Conservation (phyloP, 352 stramenopile genomes). For the Pythium plurisporium region DNA sequence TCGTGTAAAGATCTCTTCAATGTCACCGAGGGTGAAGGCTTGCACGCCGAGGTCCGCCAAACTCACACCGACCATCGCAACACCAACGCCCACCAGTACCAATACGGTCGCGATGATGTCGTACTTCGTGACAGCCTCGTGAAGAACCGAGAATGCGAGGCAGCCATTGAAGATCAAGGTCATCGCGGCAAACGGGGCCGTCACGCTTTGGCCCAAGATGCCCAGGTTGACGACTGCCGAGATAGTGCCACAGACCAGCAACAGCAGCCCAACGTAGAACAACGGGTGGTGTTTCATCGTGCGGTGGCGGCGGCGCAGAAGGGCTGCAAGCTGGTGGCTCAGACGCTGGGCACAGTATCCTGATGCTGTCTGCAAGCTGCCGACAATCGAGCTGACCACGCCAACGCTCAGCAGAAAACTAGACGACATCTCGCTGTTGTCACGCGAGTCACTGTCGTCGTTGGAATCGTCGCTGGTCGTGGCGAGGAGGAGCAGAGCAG, state of each 20-base stretch:
- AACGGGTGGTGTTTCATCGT: constrained; percentile 17
- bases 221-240: constrained; percentile 34
- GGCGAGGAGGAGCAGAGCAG: constrained; percentile 16
- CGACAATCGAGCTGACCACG: constrained; percentile 30
- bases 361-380: constrained; percentile 32
- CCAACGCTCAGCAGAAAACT: constrained; percentile 24
- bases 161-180: constrained; percentile 37
- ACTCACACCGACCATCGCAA: constrained; percentile 29
- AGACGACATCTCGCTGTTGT: constrained; percentile 10
- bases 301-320: not conserved
- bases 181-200: constrained; percentile 34
- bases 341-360: constrained; percentile 37
- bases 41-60: constrained; percentile 19
- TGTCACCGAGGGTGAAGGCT: constrained; percentile 20
- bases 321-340: constrained; percentile 23
- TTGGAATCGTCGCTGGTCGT: constrained; percentile 2
- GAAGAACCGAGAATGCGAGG: constrained; percentile 28
- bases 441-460: no score
- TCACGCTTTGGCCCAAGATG: constrained; percentile 33
- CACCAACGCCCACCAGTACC: constrained; percentile 27
- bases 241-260: constrained; percentile 32
- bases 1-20: constrained; percentile 23
- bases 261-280: constrained; percentile 26
- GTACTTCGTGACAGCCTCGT: constrained; percentile 27
- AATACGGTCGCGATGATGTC: constrained; percentile 30